Percentiles rank a stretch among this genome's conserved stretches.
Conservation (phyloP, 2,329 filamentous ascomycete species). For the Epichloe scottii region DNA sequence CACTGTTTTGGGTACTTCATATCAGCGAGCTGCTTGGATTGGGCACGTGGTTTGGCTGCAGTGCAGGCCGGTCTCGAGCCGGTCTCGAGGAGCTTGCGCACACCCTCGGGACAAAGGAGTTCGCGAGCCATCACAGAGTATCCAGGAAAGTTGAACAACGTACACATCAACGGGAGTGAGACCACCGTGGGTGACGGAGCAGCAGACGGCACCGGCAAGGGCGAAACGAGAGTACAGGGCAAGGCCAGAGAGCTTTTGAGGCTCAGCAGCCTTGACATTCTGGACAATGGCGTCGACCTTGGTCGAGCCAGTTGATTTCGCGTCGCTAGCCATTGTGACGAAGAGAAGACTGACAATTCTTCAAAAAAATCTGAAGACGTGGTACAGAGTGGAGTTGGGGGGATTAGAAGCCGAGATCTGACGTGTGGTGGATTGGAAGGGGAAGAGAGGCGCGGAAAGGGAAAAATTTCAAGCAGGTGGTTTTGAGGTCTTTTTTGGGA, state of each 20-base stretch:
- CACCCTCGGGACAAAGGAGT: background rate
- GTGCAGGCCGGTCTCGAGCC: background rate
- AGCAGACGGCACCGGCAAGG: constrained; percentile 95
- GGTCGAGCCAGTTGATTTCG: constrained; percentile 25
- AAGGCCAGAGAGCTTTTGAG: constrained; percentile 36
- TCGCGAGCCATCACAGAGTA: background rate
- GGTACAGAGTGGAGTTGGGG: constrained; percentile 7
- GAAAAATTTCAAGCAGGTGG: constrained; percentile 1
- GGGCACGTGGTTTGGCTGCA: background rate
- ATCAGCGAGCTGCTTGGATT: background rate
- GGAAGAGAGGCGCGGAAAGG: background rate
- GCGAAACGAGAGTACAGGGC: constrained; percentile 90
- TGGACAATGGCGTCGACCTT: constrained; percentile 33
- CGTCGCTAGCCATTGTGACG: constrained; percentile 31
- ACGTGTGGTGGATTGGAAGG: constrained; percentile 1
- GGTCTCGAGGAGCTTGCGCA: background rate
- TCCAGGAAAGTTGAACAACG: constrained; percentile 32
- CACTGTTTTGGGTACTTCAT: constrained; percentile 35
- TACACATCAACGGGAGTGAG: constrained; percentile 99
- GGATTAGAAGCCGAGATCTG: background rate
- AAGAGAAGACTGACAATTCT: constrained; percentile 1
- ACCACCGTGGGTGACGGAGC: constrained; percentile 91
- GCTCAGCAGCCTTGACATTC: constrained; percentile 27
- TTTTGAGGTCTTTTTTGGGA: constrained; percentile 1
- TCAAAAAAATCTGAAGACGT: constrained; percentile 3